Base-by-base conservation (phyloP, 75 land plant species). In the Cupressus sempervirens region DNA sequence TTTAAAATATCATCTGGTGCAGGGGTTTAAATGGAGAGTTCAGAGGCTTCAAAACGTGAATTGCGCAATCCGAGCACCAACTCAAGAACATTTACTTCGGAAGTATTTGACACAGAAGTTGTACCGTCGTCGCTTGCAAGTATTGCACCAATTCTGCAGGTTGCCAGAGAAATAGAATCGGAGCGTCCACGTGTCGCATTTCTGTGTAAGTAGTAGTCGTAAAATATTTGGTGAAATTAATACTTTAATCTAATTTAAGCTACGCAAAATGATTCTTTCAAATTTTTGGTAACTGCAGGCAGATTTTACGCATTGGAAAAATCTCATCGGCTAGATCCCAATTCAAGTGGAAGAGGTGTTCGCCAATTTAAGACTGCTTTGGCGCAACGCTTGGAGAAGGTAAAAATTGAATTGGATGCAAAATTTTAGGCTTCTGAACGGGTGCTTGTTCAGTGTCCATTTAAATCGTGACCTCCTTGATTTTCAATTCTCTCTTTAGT, bases 311-410 rank as follows among this genome's bases (percentile, higher is more conserved):
- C 95, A 67, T 94, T 94, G 80, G 95, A 97, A 91, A 97, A 96
- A 84, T 98, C 98, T 12, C 94, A 94, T 74, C 82, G 93, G 58
- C 90, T 98, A 48, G 99, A 98, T 87, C 98, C 93, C 29, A 90
- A 85, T 86, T 98, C 99, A 4, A 93, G 88, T 38, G 98, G 98
- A 0, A 90, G 98, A 85, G 97, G 97, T 75, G 98, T 96, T 83
- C 98, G 98, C 35, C 99, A 97, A 85, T 97, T 97, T 87, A 97
- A 97, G 83, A 96, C 98, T 15, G 91, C 89, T 4, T 88, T 97
- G 12, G 86, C 90, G 58, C 96, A 93, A 81, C 86, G 99, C 34
- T 84, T 97, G 84, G 98, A 96, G 52, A 88, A 92, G 90, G 99
- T 91, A 67, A 54, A 26, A 34, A 14, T 23, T 62, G 40, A 34